Percentiles rank a stretch among this genome's conserved stretches.
These are phyloP conservation scores for Taxillus chinensis DNA, from an alignment of 164 flowering plant genomes.

Conservation along the genomic window DNA sequence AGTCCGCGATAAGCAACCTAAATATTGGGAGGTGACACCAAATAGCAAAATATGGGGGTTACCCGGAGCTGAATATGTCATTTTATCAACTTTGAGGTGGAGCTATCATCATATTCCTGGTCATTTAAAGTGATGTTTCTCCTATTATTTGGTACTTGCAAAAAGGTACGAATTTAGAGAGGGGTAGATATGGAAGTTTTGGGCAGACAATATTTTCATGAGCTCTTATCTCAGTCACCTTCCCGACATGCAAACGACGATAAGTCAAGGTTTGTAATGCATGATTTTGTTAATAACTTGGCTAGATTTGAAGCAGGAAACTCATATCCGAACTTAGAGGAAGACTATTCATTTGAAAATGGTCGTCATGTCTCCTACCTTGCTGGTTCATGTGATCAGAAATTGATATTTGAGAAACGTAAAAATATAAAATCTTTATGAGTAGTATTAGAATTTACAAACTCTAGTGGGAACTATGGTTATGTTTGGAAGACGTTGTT, in stretches of 20 bases:
- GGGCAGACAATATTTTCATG: slow-evolving; percentile 13
- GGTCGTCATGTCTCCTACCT: slow-evolving; percentile 7
- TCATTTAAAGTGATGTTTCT: slow-evolving; percentile 9
- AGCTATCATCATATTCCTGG: slow-evolving; percentile 14
- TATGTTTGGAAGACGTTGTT: no score
- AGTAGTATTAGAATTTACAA: no score
- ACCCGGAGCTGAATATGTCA: neutral
- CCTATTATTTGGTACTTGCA: slow-evolving; percentile 9
- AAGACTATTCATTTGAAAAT: neutral
- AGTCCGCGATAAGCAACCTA: neutral
- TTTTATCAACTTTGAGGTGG: slow-evolving; percentile 9
- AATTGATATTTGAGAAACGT: no score
- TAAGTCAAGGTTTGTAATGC: slow-evolving; percentile 3
- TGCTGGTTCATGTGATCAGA: neutral
- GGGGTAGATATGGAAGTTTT: slow-evolving; percentile 6
- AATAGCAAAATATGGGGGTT: slow-evolving; percentile 10
- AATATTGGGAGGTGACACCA: slow-evolving; percentile 10
- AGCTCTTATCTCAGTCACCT: slow-evolving; percentile 8
- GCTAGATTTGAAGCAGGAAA: slow-evolving; percentile 9
- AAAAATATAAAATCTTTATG: no score
- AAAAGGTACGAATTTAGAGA: slow-evolving; percentile 6
- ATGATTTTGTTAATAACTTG: slow-evolving; percentile 10
- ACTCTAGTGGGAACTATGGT: no score
- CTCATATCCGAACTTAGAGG: neutral
- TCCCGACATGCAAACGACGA: neutral